Percentiles rank a stretch among this genome's conserved stretches.
Conservation (phyloP, 345 rosid genomes). For the Aethionema arabicum region DNA sequence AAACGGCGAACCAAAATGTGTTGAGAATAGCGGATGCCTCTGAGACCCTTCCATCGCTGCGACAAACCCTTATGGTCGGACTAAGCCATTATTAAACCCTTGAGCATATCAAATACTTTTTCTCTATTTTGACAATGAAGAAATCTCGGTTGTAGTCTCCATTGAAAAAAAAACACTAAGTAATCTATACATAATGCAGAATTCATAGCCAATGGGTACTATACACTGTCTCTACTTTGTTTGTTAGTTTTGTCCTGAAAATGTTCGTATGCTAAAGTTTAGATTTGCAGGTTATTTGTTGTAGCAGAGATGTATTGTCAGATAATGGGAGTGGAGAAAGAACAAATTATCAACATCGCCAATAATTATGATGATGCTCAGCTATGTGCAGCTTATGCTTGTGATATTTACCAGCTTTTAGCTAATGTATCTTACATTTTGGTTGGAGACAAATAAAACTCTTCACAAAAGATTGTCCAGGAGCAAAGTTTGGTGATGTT, state of each 20-base stretch:
- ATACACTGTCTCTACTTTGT: background rate
- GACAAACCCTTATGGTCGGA: no score
- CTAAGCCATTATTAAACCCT: no score
- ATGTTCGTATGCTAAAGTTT: background rate
- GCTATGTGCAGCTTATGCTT: conserved; percentile 68
- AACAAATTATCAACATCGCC: conserved; percentile 54
- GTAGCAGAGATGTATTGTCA: conserved; percentile 54
- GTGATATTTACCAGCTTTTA: conserved; percentile 59
- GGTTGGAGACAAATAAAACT: no score
- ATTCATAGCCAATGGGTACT: conserved; percentile 46
- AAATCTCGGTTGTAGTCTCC: conserved; percentile 52
- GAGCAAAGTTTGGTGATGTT: conserved; percentile 60
- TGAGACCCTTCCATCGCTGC: no score
- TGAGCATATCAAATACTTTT: no score
- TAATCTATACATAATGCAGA: conserved; percentile 69
- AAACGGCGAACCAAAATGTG: no score
- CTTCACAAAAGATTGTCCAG: conserved; percentile 51
- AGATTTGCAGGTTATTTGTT: conserved; percentile 48
- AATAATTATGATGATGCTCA: conserved; percentile 61
- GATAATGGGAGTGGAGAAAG: conserved; percentile 50
- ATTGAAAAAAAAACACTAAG: conserved; percentile 68
- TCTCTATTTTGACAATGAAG: conserved; percentile 43
- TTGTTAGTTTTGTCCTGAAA: background rate
- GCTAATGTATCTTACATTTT: no score
- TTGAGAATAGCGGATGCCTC: no score